Evolutionary conservation across 2,329 filamentous ascomycete species (phyloP).

Genomic region (Talaromyces sp.): DNA sequence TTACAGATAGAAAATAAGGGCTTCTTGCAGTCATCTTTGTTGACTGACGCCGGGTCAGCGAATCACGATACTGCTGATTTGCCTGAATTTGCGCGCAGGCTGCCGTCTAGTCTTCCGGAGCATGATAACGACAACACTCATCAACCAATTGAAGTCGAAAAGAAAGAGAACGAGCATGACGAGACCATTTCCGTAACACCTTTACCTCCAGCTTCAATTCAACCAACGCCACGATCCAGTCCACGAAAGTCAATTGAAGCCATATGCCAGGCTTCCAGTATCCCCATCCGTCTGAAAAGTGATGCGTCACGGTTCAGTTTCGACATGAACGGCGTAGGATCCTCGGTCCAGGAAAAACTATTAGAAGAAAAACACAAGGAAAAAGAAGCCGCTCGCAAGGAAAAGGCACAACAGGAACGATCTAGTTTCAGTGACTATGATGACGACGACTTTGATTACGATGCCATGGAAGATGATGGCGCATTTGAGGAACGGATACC

Average conservation of each 20-base stretch:
- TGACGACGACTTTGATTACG: slow-evolving; percentile 43
- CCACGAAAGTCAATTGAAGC: slow-evolving; percentile 29
- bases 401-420: slow-evolving; percentile 26
- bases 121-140: slow-evolving; percentile 16
- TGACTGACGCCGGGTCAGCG: slow-evolving; percentile 27
- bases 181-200: neutral
- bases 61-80: slow-evolving; percentile 29
- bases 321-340: slow-evolving; percentile 55
- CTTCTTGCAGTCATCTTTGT: slow-evolving; percentile 38
- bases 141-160: slow-evolving; percentile 2
- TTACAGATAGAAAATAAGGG: slow-evolving; percentile 40
- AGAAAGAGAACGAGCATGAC: neutral
- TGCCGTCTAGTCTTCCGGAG: slow-evolving; percentile 34
- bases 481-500: slow-evolving; percentile 45
- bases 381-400: slow-evolving; percentile 44
- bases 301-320: slow-evolving; percentile 62
- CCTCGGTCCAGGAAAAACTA: slow-evolving; percentile 55
- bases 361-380: slow-evolving; percentile 59
- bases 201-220: slow-evolving; percentile 3
- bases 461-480: slow-evolving; percentile 40
- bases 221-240: slow-evolving; percentile 12
- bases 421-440: slow-evolving; percentile 34
- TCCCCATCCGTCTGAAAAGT: slow-evolving; percentile 49
- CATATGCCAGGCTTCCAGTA: slow-evolving; percentile 25
- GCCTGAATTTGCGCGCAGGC: slow-evolving; percentile 42